Percentiles rank a stretch among this genome's conserved stretches.
Evolutionary conservation across 2,329 filamentous ascomycete genomes (phyloP).

Genomic region (Verticillium isaacii): DNA sequence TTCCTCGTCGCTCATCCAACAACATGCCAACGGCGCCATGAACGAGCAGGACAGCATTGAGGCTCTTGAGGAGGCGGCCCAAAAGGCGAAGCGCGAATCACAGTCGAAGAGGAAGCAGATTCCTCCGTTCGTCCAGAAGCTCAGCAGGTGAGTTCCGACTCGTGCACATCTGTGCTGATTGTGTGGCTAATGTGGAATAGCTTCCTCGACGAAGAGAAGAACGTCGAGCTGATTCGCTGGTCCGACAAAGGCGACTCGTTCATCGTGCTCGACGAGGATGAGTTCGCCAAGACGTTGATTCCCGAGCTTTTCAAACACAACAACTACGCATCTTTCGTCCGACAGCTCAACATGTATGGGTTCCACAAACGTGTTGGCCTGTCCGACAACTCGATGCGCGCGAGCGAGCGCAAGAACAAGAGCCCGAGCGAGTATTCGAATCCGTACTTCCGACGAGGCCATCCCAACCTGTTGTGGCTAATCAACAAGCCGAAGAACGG

Average conservation of each 20-base stretch:
- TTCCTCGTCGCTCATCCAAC: conserved; percentile 24
- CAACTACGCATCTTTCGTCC: conserved; percentile 95
- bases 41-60: conserved; percentile 69
- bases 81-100: conserved; percentile 79
- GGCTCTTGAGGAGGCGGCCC: conserved; percentile 72
- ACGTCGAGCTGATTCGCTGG: conserved; percentile 94
- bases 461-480: conserved; percentile 89
- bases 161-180: neutral
- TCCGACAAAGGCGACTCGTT: conserved; percentile 96
- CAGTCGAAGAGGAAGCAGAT: conserved; percentile 92
- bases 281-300: conserved; percentile 95
- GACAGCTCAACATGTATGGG: conserved; percentile 94
- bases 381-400: conserved; percentile 96
- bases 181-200: conserved; percentile 37
- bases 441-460: conserved; percentile 88
- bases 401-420: conserved; percentile 95
- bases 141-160: conserved; percentile 71
- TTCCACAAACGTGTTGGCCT: conserved; percentile 95
- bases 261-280: conserved; percentile 93
- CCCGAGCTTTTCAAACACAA: conserved; percentile 99
- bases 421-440: conserved; percentile 98
- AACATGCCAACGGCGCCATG: conserved; percentile 16
- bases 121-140: conserved; percentile 93
- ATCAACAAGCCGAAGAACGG: conserved; percentile 92
- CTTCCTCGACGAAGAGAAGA: conserved; percentile 88